Conservation (phyloP, 306 rosid genomes). For the Senna siamea region DNA sequence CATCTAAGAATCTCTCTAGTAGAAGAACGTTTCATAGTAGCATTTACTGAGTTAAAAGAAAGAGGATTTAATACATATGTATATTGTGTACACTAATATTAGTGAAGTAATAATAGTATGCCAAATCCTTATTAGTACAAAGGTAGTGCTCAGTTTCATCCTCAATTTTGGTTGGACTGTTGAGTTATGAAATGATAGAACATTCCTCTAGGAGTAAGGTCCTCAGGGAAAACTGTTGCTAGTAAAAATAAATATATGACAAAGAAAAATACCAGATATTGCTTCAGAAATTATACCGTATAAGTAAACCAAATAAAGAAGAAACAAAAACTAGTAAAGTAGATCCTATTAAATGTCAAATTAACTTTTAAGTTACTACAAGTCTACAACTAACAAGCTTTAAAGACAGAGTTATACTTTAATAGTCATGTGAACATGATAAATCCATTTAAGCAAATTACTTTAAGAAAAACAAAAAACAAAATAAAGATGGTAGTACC, state of each 20-base stretch:
- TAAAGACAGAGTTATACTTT: background rate
- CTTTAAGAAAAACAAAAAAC: background rate
- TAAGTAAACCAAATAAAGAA: constrained; percentile 23
- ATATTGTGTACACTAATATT: background rate
- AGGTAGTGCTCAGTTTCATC: background rate
- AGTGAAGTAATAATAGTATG: background rate
- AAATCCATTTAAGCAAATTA: background rate
- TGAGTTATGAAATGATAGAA: background rate
- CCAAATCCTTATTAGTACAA: constrained; percentile 2
- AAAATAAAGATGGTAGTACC: constrained; percentile 48
- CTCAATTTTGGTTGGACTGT: background rate
- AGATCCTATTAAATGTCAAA: background rate
- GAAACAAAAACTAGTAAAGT: background rate
- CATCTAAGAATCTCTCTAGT: background rate
- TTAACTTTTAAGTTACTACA: background rate
- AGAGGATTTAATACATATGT: background rate
- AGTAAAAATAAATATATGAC: constrained; percentile 7
- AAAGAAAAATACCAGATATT: background rate
- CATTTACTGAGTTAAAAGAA: background rate
- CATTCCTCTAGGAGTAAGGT: background rate
- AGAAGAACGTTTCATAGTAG: constrained; percentile 5
- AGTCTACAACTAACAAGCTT: constrained; percentile 25
- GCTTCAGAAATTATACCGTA: background rate
- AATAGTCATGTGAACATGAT: constrained; percentile 3
- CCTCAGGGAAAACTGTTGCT: background rate